Evolutionary conservation across 116 monocot species (phyloP), one percentile per base, ranked within the genome.

Genomic region (Cymodocea nodosa): DNA sequence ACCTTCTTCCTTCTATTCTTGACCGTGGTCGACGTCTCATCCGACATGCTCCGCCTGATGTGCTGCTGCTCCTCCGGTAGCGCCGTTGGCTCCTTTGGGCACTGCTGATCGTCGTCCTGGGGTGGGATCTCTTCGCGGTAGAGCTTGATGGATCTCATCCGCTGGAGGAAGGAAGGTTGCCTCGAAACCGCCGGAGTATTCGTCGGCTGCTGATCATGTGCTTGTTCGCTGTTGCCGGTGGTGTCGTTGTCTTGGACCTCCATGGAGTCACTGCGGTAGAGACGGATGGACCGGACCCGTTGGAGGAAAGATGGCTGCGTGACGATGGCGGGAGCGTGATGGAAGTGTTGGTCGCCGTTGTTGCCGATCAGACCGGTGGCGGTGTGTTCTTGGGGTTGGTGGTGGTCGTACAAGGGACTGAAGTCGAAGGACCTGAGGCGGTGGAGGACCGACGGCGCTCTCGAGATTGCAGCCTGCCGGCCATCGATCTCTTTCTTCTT

Each of bases 341-440:
- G n/a, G 15, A 0, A 20, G n/a, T 69, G 4, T 4, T 44, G 9
- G 4, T 11, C 11, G 44, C 44, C 0, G 44, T 11, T 8, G 44
- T 50, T 50, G 39, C 23, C 5, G 2, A 35, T 37, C 34, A 16
- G 13, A 4, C 6, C 16, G 44, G 6, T 44, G 44, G 6, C 4
- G 44, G 6, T 11, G 44, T 52, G 17, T 3, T 50, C 67, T 39
- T 62, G 19, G 17, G 50, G 17, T 14, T 18, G 23, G 35, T 30
- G 15, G 9, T 2, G 36, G 22, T 3, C 15, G 19, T 49, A 37
- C 35, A 20, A 39, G 35, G 4, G 68, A 37, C 39, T 7, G 55
- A 55, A 67, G 62, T 77, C 69, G 58, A 87, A 19, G 56, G 87
- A 86, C 15, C 71, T 75, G 64, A 91, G 65, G 59, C 80, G 79